Conservation (phyloP, 2,329 filamentous ascomycete species). For the Colletotrichum sp. region DNA sequence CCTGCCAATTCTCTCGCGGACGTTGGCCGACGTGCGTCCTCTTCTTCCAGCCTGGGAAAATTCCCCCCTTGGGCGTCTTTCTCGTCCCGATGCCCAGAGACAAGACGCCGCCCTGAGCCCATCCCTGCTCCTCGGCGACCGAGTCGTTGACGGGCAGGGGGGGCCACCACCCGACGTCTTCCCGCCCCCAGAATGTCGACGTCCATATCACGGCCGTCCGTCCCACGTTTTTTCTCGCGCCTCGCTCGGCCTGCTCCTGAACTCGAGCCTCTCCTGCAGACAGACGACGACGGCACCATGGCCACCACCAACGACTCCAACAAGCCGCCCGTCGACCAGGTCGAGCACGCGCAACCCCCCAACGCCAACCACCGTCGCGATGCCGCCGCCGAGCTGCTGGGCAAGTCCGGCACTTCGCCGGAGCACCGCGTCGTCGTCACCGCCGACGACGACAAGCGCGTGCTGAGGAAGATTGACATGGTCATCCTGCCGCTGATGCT, state of each 20-base stretch:
- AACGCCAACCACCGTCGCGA: constrained; percentile 33
- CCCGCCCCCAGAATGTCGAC: not conserved
- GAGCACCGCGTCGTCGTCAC: constrained; percentile 33
- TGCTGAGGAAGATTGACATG: constrained; percentile 43
- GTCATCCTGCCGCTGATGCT: constrained; percentile 53
- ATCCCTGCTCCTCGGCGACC: constrained; percentile 7
- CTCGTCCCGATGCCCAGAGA: not conserved
- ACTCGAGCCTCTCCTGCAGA: not conserved
- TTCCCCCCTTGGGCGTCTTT: not conserved
- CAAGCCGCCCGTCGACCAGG: constrained; percentile 10
- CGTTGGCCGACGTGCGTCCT: not conserved
- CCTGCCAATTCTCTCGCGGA: not conserved
- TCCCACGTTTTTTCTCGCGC: not conserved
- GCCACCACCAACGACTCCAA: not conserved
- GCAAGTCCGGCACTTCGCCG: constrained; percentile 31
- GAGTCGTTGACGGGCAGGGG: not conserved
- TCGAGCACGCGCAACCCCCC: constrained; percentile 1
- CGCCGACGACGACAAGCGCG: constrained; percentile 36
- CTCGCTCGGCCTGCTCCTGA: not conserved
- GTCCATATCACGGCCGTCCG: not conserved
- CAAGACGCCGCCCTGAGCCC: not conserved
- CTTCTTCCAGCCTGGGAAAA: not conserved
- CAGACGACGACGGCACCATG: not conserved
- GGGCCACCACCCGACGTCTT: not conserved
- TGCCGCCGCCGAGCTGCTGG: constrained; percentile 50